Evolutionary conservation across 192 early-diverging fungal species (phyloP), one percentile per base, ranked within the genome.

Genomic region (Coemansia sp.): DNA sequence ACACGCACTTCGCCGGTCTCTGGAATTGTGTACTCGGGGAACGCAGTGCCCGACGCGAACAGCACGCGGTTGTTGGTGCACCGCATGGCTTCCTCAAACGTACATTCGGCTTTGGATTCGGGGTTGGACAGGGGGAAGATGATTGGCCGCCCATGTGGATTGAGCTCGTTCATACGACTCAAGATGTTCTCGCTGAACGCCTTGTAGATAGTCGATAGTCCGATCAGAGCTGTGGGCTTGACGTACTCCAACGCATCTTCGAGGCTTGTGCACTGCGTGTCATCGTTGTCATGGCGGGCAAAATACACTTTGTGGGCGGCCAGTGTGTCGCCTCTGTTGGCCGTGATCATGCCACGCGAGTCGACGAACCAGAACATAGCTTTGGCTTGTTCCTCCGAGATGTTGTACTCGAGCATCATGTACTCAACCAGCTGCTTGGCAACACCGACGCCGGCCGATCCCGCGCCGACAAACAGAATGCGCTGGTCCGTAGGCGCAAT

Each of bases 371-470:
- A 98, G 66, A 82, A 82, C 74, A 82, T 82, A 35, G 74, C 74
- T 59, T 75, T 65, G 48, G 48, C 48, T 19, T 49, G 48, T 1
- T 49, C 48, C 8, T 49, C 48, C 4, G 88, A 66, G 59, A 95
- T 85, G 3, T 82, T 82, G 63, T 90, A 88, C 66, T 89, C 89
- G 43, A 85, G 78, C 19, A 86, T 69, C 59, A 97, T 89, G 72
- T 91, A 93, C 26, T 93, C 90, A 35, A 85, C 79, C 62, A 96
- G 81, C 75, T 94, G 94, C 71, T 88, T 90, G 64, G 95, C 95
- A 32, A 98, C 94, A 60, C 96, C 96, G 55, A 96, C 92, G 41
- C 90, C 95, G 29, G 96, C 96, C 0, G 92, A 93, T 5, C 96
- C 96, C 38, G 96, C 94, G 50, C 95, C 95, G 49, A 91, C 91